phyloP scores from a whole-genome alignment of 208 protist genomes.

The Giardia duodenalis region DNA sequence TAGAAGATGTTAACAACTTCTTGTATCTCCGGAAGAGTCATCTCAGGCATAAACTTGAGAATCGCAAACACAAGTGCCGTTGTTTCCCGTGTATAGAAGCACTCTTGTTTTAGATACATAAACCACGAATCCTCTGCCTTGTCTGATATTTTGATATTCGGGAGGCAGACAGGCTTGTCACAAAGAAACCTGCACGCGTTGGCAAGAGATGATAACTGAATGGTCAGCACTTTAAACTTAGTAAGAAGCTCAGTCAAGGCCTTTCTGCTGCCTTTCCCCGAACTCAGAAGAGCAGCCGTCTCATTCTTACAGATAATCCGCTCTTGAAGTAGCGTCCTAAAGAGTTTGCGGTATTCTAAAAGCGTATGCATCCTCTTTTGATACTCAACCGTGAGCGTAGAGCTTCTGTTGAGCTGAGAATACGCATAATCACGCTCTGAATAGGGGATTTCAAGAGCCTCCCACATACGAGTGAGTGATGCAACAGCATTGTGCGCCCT shows the following conservation, averaged over 20 bases:
- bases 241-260: not conserved
- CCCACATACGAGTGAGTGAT: not conserved
- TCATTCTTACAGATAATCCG: not conserved
- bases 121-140: not conserved
- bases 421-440: not conserved
- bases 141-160: not conserved
- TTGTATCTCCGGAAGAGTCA: not conserved
- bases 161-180: not conserved
- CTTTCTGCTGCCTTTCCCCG: not conserved
- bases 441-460: not conserved
- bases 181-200: not conserved
- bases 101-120: not conserved
- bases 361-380: not conserved
- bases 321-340: not conserved
- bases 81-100: not conserved
- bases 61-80: not conserved
- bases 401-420: not conserved
- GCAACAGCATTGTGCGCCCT: not conserved
- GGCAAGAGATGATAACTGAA: not conserved
- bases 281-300: not conserved
- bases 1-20: not conserved
- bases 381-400: not conserved
- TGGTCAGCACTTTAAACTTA: not conserved
- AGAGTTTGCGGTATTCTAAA: not conserved
- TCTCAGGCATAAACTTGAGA: not conserved